Evolutionary conservation across 2,329 filamentous ascomycete species (phyloP), one percentile per base, ranked within the genome.

Genomic region (Penicillium sp.): DNA sequence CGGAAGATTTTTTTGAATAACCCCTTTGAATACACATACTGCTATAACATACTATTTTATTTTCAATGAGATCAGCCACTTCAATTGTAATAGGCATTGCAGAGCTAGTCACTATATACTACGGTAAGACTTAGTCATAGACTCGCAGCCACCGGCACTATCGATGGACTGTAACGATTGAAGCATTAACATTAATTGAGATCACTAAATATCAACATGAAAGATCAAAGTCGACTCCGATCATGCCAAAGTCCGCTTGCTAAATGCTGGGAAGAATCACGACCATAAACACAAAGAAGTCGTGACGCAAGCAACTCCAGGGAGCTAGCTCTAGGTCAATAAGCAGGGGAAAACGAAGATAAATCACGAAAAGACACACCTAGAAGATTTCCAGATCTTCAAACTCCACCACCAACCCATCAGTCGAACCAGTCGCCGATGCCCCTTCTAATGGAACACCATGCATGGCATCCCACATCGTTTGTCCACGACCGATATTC

Each of bases 381-480:
- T 71, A 79, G 61, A 77, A 77, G 37, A 80, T 80, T 61, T 81
- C 78, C 64, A 81, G 56, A 64, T 79, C 78, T 62, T 80, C 78
- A 67, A 81, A 80, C 61, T 81, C 78, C 36, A 80, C 78, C 34
- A 79, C 71, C 62, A 81, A 63, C 34, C 72, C 72, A 57, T 79
- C 71, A 23, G 61, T 64, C 52, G 63, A 65, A 26, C 64, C 65
- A 44, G 62, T 60, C 28, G 59, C 50, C 29, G 56, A 54, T 24
- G 64, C 60, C n/a, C 52, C 55, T 44, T 63, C 59, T 50, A 65
- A 34, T 57, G 63, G 59, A 55, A 66, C 54, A 48, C 71, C 72
- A 57, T 76, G 68, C 67, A 71, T 70, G 48, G 66, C 67, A 58
- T 69, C 72, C 69, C 69, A 75, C 67, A 76, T 68, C 18, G 74